A percentile compares a stretch with the other conserved stretches of the same genome.
These are phyloP conservation scores for Thinopyrum obtusiflorum DNA, from an alignment of 202 grass and related monocot species.

Conservation along the genomic window DNA sequence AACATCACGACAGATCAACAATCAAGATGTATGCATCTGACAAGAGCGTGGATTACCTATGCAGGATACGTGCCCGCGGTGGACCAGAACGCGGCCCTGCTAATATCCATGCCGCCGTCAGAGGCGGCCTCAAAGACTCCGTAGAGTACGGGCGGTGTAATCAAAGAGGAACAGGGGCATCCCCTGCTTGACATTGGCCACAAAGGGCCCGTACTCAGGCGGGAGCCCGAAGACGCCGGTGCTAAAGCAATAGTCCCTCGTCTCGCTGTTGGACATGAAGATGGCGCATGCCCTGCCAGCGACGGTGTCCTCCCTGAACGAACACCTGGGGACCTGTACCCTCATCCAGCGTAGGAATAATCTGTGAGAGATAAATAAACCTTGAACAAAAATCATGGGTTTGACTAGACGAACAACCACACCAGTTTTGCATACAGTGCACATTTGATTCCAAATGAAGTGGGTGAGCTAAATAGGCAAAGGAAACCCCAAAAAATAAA, in stretches of 20 bases:
- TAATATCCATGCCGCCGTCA: slow-evolving; percentile 50
- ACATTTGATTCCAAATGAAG: neutral
- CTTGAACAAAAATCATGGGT: neutral
- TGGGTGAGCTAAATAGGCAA: neutral
- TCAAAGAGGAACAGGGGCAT: slow-evolving; percentile 79
- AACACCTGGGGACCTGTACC: neutral
- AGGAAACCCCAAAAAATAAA: neutral
- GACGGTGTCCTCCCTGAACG: neutral
- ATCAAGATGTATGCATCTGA: neutral
- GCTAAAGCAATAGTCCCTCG: slow-evolving; percentile 48
- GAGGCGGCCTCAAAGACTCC: slow-evolving; percentile 63
- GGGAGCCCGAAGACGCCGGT: slow-evolving; percentile 46
- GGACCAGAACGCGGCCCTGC: slow-evolving; percentile 19
- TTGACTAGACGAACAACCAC: neutral
- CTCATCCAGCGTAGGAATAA: no score
- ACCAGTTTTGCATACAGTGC: neutral
- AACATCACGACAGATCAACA: neutral
- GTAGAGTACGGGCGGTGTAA: slow-evolving; percentile 46
- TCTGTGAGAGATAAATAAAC: neutral
- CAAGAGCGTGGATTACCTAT: slow-evolving; percentile 48
- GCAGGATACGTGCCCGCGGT: slow-evolving; percentile 38
- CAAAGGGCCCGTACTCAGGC: slow-evolving; percentile 33
- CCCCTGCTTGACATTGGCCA: slow-evolving; percentile 39
- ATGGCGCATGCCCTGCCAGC: slow-evolving; percentile 51
- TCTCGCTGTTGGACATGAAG: slow-evolving; percentile 64